Conservation (phyloP, 2,329 filamentous ascomycete species). For the Fusarium sterilihyphosum region DNA sequence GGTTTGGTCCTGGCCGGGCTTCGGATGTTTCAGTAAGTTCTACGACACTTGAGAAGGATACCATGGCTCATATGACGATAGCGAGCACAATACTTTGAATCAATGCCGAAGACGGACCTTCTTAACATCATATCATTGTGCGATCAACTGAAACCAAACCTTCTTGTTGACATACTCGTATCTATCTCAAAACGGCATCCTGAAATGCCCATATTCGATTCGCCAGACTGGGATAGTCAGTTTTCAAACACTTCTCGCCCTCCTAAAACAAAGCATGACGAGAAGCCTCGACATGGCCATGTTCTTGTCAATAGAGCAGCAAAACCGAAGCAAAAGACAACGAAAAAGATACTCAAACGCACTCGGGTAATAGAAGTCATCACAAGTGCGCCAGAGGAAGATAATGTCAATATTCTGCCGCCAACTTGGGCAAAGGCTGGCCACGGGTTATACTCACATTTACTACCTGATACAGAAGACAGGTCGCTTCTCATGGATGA, state of each 20-base stretch:
- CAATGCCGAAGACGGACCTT: conserved; percentile 51
- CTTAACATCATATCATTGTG: conserved; percentile 54
- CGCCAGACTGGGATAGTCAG: conserved; percentile 52
- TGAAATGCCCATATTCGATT: conserved; percentile 54
- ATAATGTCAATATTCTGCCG: conserved; percentile 48
- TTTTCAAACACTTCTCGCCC: conserved; percentile 20
- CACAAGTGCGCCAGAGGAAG: conserved; percentile 43
- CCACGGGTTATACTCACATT: conserved; percentile 52
- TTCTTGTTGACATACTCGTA: conserved; percentile 54
- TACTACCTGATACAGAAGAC: conserved; percentile 52
- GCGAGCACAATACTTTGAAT: conserved; percentile 53
- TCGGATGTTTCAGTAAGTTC: conserved; percentile 49
- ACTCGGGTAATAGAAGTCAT: conserved; percentile 42
- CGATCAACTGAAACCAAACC: conserved; percentile 53
- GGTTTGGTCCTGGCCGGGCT: conserved; percentile 50
- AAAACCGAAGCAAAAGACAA: conserved; percentile 46
- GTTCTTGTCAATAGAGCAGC: conserved; percentile 40
- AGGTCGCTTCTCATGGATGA: conserved; percentile 49
- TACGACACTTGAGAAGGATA: neutral
- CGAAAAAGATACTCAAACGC: conserved; percentile 48
- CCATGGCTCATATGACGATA: conserved; percentile 24
- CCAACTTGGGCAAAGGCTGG: conserved; percentile 54
- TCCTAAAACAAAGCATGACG: conserved; percentile 25
- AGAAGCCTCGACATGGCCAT: conserved; percentile 47
- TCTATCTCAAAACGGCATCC: conserved; percentile 56